Evolutionary conservation across 2,329 filamentous ascomycete genomes (phyloP).

Genomic region (Aspergillus chevalieri): DNA sequence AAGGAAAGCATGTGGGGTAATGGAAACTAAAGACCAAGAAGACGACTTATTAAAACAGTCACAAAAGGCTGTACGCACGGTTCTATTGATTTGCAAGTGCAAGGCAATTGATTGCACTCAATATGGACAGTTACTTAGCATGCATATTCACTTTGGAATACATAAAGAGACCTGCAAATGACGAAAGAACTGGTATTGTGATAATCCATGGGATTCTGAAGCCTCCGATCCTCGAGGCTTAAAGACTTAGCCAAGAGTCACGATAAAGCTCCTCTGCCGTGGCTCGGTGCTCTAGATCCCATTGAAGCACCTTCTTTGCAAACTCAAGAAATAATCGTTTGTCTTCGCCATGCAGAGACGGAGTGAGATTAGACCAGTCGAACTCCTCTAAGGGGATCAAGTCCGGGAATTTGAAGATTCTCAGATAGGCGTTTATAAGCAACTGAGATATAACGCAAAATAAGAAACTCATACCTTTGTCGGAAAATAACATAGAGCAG

Average conservation of each 20-base stretch:
- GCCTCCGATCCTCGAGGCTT: not conserved
- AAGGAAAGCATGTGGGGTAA: too few relatives aligned
- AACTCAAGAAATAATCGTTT: slow-evolving; percentile 27
- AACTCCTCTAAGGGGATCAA: slow-evolving; percentile 18
- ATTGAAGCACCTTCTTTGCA: slow-evolving; percentile 25
- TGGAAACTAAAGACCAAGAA: too few relatives aligned
- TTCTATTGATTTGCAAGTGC: too few relatives aligned
- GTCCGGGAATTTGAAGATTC: slow-evolving; percentile 14
- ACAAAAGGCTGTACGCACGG: too few relatives aligned
- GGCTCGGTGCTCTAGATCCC: slow-evolving; percentile 27
- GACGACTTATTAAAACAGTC: too few relatives aligned
- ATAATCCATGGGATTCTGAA: too few relatives aligned
- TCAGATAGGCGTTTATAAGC: slow-evolving; percentile 8
- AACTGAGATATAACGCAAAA: not conserved
- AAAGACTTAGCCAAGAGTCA: slow-evolving; percentile 22
- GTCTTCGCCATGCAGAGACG: slow-evolving; percentile 22
- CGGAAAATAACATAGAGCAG: slow-evolving; percentile 7
- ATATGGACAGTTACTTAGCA: too few relatives aligned
- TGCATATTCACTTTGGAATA: too few relatives aligned
- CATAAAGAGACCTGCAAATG: too few relatives aligned
- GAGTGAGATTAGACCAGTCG: slow-evolving; percentile 10
- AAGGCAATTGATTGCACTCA: too few relatives aligned
- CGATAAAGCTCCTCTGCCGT: slow-evolving; percentile 27
- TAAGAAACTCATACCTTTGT: slow-evolving; percentile 9
- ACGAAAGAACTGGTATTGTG: too few relatives aligned